Percentiles rank a stretch among this genome's conserved stretches.
phyloP scores from a whole-genome alignment of 2,329 filamentous ascomycete species.

The Neoarthrinium moseri region DNA sequence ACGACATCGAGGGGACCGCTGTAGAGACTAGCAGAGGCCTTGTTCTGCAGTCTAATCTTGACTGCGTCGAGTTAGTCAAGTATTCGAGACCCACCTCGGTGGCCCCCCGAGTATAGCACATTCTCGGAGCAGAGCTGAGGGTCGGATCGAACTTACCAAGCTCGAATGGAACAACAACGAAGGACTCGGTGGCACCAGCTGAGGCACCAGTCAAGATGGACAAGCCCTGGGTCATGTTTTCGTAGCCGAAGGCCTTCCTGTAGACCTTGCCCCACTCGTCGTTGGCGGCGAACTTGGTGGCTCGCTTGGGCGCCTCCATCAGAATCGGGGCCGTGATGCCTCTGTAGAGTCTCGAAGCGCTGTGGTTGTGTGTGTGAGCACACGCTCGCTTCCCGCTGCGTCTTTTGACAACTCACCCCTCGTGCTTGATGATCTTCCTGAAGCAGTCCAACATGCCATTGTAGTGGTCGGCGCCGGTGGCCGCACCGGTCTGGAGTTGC shows the following conservation, averaged over 20 bases:
- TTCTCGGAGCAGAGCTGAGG: too few species aligned
- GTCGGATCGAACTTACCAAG: conserved; percentile 10
- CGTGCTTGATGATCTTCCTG: conserved; percentile 91
- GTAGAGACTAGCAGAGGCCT: conserved; percentile 86
- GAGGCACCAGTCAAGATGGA: conserved; percentile 92
- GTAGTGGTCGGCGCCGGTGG: conserved; percentile 77
- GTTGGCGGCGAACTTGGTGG: conserved; percentile 98
- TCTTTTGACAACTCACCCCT: conserved; percentile 64
- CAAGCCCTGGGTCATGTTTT: conserved; percentile 88
- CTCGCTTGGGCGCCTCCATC: conserved; percentile 88
- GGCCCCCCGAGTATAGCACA: too few species aligned
- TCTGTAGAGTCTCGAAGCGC: conserved; percentile 87
- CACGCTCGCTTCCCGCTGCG: background rate
- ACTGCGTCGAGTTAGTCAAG: conserved; percentile 41
- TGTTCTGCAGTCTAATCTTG: conserved; percentile 97
- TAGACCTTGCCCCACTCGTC: conserved; percentile 98
- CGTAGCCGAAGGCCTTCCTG: conserved; percentile 77
- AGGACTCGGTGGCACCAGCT: conserved; percentile 91
- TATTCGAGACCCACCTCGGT: conserved; percentile 52
- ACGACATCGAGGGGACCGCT: conserved; percentile 79
- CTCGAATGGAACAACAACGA: conserved; percentile 94
- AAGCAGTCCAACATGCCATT: conserved; percentile 99
- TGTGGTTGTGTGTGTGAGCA: conserved; percentile 34
- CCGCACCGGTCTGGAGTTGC: conserved; percentile 79
- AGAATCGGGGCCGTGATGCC: conserved; percentile 94